Base-by-base conservation (phyloP, 2,329 filamentous ascomycete genomes). In the Lachnellula occidentalis region DNA sequence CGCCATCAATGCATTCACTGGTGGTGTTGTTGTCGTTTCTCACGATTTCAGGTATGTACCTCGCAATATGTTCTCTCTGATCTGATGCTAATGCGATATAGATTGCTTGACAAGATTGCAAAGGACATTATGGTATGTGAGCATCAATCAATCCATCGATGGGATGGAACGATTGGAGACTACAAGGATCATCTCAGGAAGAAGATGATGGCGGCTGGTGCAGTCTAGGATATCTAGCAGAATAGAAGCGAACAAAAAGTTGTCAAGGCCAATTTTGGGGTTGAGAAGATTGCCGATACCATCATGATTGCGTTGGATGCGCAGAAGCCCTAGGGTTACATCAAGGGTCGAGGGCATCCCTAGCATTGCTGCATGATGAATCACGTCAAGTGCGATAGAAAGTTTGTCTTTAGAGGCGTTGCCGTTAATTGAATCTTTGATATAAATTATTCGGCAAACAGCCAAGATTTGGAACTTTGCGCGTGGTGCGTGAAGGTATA, bases 121-220 rank as follows among this genome's bases (percentile, higher is more conserved):
- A 99, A 99, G 82, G 90, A 99, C 74, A 99, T 99, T 74, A 85
- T 99, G 77, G 94, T 99, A 54, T 99, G 95, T 76, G 94, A 99
- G 78, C 91, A 99, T 85, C 91, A 92, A 82, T 92, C 91, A 14
- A 91, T 97, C 66, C 85, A 81, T 66, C 76, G 83, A 67, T 99
- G 94, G 94, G 86, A 92, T 60, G 92, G 92, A 67, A 78, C 76
- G 61, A 99, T 99, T 69, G 87, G 86, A 65, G 86, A 91, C 57
- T 99, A 99, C 89, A 99, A 99, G 89, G 89, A 95, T 78, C 85
- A 96, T 76, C 82, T 99, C 69, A 87, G 92, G 72, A 97, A 97
- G 86, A 97, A 97, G 90, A 99, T 99, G 94, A 77, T 96, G 69
- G 82, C 83, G 45, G 76, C 83, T 54, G 92, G 92, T 72, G 89